Evolutionary conservation across 371 early-diverging fungal genomes (phyloP), one percentile per base, ranked within the genome.

Genomic region (Mucor sp.): DNA sequence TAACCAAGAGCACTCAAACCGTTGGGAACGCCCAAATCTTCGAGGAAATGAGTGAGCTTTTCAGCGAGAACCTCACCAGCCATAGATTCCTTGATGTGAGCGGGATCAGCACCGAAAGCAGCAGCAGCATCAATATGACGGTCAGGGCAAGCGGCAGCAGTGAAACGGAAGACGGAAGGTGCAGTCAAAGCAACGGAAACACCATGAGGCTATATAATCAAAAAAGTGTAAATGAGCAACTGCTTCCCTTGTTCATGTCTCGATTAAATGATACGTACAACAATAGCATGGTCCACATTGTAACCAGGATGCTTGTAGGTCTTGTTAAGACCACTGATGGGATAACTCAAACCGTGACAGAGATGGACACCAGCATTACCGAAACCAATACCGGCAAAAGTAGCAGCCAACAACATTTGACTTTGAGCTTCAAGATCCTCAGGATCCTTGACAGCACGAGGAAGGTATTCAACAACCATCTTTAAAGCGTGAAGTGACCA

Each of bases 321-420:
- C 78, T 89, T 90, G 86, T 93, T 93, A 48, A 94, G 76, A 27
- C 96, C 96, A 48, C 91, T 89, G 63, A 96, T 96, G 25, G 95
- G 86, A 47, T 87, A 89, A 72, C 87, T 85, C 79, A 86, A 77
- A 60, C 88, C 88, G 69, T 88, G 88, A 68, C 88, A 88, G 27
- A 88, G 87, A 75, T 93, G 92, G 23, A 94, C 94, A 65, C 95
- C 95, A 41, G 95, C 96, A 69, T 95, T 95, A 63, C 96, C 96
- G 68, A 96, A 96, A 43, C 96, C 96, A 67, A 94, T 94, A 71
- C 93, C 96, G 1, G 96, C 96, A 74, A 93, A 94, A 6, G 96
- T 93, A 4, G 95, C 91, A 15, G 96, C 96, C 47, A 96, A 85
- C 47, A 94, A 87, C 96, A 96, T 96, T 63, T 93, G 88, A 21